Evolutionary conservation across 345 rosid species (phyloP).

Genomic region (Geranium brycei): DNA sequence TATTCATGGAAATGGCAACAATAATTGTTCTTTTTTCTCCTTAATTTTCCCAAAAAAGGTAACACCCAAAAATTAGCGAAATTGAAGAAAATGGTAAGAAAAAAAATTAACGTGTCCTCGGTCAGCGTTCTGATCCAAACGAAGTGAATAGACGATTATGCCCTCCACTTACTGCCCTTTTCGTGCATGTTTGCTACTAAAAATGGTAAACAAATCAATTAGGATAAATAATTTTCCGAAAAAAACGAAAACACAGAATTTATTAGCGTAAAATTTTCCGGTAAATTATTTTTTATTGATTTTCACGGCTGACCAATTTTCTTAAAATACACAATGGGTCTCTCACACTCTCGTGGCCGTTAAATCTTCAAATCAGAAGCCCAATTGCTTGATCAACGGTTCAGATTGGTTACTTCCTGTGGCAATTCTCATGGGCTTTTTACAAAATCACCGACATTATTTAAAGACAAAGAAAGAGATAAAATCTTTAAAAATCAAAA

Average conservation of each 20-base stretch:
- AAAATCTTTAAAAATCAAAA: background rate
- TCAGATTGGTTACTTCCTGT: no score
- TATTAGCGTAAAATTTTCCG: conserved; percentile 11
- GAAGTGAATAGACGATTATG: no score
- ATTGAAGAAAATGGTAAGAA: no score
- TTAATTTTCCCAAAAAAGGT: no score
- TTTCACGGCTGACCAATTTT: background rate
- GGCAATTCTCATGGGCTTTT: no score
- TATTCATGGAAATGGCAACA: background rate
- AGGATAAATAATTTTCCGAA: background rate
- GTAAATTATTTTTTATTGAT: background rate
- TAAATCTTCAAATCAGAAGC: background rate
- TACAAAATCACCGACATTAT: background rate
- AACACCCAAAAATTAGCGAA: background rate
- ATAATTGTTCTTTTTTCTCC: no score
- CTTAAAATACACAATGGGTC: background rate
- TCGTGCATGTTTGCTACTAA: background rate
- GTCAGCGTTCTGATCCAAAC: no score
- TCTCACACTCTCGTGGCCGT: background rate
- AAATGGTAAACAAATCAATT: background rate
- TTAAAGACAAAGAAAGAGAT: background rate
- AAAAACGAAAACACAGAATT: background rate
- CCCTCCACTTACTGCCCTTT: background rate
- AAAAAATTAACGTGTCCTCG: no score
- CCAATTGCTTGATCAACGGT: background rate